Conservation (phyloP, 1,284 basidiomycete genomes). For the Sphaerobolus stellatus region DNA sequence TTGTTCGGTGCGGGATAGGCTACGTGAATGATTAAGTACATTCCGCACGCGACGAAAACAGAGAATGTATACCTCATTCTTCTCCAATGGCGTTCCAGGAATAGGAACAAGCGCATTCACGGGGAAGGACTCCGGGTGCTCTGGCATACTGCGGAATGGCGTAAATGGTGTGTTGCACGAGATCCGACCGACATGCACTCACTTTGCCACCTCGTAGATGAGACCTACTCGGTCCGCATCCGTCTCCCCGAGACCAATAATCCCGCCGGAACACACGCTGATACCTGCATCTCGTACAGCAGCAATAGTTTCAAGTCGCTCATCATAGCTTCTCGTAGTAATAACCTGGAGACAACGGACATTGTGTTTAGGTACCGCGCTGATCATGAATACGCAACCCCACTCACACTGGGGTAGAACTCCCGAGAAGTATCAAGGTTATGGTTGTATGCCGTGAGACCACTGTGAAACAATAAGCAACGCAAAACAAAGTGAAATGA, state of each 20-base stretch:
- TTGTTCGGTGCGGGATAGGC: constrained; percentile 79
- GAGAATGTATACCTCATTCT: constrained; percentile 55
- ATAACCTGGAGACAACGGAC: constrained; percentile 65
- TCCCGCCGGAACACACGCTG: constrained; percentile 96
- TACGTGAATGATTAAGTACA: constrained; percentile 39
- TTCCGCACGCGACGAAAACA: background rate
- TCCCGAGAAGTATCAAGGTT: constrained; percentile 98
- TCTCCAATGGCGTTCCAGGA: constrained; percentile 69
- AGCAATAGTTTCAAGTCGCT: constrained; percentile 85
- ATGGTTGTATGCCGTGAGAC: constrained; percentile 97
- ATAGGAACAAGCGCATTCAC: constrained; percentile 92
- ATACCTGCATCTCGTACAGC: constrained; percentile 95
- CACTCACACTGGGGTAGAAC: constrained; percentile 75
- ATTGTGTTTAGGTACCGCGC: too few relatives aligned
- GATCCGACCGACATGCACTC: constrained; percentile 28
- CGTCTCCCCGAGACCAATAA: constrained; percentile 91
- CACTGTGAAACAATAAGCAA: constrained; percentile 43
- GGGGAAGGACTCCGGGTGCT: constrained; percentile 97
- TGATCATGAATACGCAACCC: constrained; percentile 3
- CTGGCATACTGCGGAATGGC: constrained; percentile 69
- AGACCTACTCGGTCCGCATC: constrained; percentile 90
- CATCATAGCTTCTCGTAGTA: constrained; percentile 93
- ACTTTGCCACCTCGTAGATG: constrained; percentile 93
- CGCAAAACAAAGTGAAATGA: constrained; percentile 1
- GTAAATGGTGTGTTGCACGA: background rate